phyloP scores from a whole-genome alignment of 2,329 filamentous ascomycete genomes.

The Trichoderma sp. region DNA sequence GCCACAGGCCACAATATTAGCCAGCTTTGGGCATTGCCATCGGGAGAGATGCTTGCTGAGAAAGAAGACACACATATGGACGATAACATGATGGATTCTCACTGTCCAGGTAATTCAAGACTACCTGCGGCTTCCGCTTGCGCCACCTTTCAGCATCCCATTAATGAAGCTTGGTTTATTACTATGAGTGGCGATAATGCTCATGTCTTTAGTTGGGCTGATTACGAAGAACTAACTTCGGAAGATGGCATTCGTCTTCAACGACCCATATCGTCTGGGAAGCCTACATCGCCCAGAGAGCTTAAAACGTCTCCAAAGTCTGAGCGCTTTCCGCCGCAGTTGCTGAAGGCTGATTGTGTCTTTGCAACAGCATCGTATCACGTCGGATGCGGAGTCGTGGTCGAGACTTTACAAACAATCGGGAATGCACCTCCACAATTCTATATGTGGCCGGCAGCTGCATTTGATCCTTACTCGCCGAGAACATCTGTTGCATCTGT shows the following conservation, averaged over 20 bases:
- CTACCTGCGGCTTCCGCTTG: background rate
- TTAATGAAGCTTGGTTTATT: conserved; percentile 2
- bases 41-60: background rate
- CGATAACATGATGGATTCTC: background rate
- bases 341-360: background rate
- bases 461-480: background rate
- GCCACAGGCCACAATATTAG: background rate
- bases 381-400: background rate
- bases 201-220: background rate
- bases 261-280: background rate
- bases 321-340: background rate
- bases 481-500: background rate
- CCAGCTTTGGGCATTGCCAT: conserved; percentile 8
- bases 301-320: background rate
- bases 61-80: background rate
- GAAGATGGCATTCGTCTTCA: background rate
- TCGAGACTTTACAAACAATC: background rate
- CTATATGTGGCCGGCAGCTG: background rate
- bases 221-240: background rate
- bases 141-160: background rate
- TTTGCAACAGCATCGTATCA: background rate
- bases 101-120: too few relatives aligned
- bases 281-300: background rate
- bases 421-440: background rate
- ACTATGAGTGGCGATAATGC: background rate